These are phyloP conservation scores for Nannochloris sp. DNA, from an alignment of 139 green algal genomes.

Conservation along the genomic window DNA sequence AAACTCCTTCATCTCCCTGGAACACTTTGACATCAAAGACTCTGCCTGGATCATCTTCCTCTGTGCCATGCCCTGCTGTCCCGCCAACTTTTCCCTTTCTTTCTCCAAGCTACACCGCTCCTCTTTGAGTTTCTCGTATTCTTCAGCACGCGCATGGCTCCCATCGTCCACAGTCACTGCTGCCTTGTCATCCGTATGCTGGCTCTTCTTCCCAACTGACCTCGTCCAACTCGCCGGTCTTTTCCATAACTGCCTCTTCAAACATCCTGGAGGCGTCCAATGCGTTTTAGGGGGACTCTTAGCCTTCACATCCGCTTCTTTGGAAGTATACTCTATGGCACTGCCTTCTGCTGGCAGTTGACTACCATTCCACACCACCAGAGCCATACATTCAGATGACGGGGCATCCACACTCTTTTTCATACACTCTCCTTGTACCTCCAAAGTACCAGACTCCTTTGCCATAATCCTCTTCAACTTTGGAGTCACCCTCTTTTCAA, in stretches of 20 bases:
- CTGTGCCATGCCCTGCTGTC: constrained; percentile 10
- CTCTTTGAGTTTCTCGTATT: neutral
- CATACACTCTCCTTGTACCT: too few relatives aligned
- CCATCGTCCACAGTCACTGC: neutral
- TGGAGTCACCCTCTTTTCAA: neutral
- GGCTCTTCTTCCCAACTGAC: neutral
- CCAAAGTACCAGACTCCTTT: too few relatives aligned
- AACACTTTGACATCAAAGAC: constrained; percentile 19
- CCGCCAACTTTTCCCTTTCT: too few relatives aligned
- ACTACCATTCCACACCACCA: too few relatives aligned
- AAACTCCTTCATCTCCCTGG: constrained; percentile 48
- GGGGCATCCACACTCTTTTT: too few relatives aligned
- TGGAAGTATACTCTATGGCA: too few relatives aligned
- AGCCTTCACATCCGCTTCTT: too few relatives aligned
- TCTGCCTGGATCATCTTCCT: constrained; percentile 4
- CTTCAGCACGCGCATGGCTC: neutral
- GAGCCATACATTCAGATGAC: too few relatives aligned
- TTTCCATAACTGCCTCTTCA: neutral
- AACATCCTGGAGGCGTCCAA: neutral
- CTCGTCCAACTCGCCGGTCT: neutral
- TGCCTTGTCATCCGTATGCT: neutral
- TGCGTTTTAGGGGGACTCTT: neutral
- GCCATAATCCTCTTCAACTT: neutral
- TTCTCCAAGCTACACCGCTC: too few relatives aligned
- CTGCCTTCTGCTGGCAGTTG: too few relatives aligned